Percentiles rank a stretch among this genome's conserved stretches.
Evolutionary conservation across 768 basidiomycete genomes (phyloP).

Genomic region (Cystofilobasidium bisporidii): DNA sequence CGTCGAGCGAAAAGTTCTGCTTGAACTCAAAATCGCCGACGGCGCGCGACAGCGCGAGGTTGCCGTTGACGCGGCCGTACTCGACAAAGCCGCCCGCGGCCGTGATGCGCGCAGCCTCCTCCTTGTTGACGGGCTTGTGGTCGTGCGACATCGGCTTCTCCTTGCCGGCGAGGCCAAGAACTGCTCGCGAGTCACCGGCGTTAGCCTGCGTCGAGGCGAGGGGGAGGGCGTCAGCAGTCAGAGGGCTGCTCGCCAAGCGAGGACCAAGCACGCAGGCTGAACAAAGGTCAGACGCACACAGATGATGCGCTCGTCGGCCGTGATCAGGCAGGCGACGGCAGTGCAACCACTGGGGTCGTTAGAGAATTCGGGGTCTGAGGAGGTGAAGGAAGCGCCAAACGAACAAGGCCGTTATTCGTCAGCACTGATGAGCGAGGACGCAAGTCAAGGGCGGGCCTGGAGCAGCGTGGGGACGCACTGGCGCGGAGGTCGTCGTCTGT

Average conservation of each 20-base stretch:
- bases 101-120: slow-evolving; percentile 73
- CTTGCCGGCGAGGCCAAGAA: slow-evolving; percentile 72
- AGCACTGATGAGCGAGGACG: no score
- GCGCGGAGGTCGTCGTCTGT: slow-evolving; percentile 89
- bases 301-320: slow-evolving; percentile 60
- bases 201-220: slow-evolving; percentile 59
- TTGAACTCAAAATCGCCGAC: slow-evolving; percentile 99
- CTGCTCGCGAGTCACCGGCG: slow-evolving; percentile 89
- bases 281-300: slow-evolving; percentile 47
- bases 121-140: slow-evolving; percentile 84
- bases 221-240: background rate
- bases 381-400: no score
- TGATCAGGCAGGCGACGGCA: slow-evolving; percentile 77
- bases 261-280: no score
- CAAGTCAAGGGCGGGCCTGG: no score
- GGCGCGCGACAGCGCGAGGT: slow-evolving; percentile 87
- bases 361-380: slow-evolving; percentile 67
- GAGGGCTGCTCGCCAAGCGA: no score
- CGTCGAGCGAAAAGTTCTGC: slow-evolving; percentile 67
- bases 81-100: slow-evolving; percentile 93
- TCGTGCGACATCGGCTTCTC: slow-evolving; percentile 84
- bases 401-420: no score
- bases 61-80: slow-evolving; percentile 94
- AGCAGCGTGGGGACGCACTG: slow-evolving; percentile 53
- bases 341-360: slow-evolving; percentile 95